Evolutionary conservation across 2,329 filamentous ascomycete species (phyloP).

Genomic region (Metarhizium album): DNA sequence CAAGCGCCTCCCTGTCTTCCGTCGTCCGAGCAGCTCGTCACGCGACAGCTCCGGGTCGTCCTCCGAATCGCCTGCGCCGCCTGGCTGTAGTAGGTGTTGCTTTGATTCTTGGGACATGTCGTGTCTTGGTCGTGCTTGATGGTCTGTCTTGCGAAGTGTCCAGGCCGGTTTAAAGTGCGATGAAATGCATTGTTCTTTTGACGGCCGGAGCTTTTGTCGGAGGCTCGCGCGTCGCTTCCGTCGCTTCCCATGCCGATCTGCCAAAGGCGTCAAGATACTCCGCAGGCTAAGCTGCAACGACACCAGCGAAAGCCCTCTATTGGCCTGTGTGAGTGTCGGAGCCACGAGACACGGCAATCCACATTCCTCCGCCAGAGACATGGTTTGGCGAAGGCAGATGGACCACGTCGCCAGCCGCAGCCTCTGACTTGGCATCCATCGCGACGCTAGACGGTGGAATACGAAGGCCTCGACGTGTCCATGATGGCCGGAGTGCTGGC

Average conservation of each 20-base stretch:
- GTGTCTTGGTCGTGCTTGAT: neutral
- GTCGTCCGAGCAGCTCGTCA: neutral
- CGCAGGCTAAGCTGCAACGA: neutral
- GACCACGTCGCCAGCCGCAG: neutral
- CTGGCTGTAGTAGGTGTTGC: slow-evolving; percentile 2
- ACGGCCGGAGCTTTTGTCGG: neutral
- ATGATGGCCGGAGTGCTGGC: neutral
- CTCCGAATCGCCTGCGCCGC: slow-evolving; percentile 4
- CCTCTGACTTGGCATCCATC: neutral
- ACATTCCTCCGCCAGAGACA: neutral
- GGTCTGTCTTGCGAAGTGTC: neutral
- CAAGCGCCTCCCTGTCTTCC: neutral
- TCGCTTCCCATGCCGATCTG: neutral
- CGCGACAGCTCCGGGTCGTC: slow-evolving; percentile 3
- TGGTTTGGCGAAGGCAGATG: neutral
- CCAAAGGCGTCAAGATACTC: neutral
- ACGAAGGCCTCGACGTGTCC: neutral
- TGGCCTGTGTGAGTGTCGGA: neutral
- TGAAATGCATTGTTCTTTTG: neutral
- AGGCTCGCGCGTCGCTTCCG: no score
- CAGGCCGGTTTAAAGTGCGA: neutral
- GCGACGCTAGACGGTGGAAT: neutral
- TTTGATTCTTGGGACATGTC: slow-evolving; percentile 3
- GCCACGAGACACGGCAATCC: neutral
- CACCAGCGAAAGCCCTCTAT: neutral